A percentile compares a stretch with the other conserved stretches of the same genome.
Conservation (phyloP, 148 eudicot species). For the Rhododendron vialii region DNA sequence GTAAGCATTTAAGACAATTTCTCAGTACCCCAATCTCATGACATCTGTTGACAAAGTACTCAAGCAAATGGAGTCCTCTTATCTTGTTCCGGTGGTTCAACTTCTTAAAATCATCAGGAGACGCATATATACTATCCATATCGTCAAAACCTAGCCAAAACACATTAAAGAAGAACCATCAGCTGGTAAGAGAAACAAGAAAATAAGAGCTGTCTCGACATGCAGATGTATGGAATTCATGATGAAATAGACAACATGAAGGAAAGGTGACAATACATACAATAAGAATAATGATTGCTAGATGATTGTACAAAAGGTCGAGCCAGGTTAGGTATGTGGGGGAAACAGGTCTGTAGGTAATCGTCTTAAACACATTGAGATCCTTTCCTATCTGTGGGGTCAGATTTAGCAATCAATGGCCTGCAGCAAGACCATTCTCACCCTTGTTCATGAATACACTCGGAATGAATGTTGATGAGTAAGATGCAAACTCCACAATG, state of each 20-base stretch:
- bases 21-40: slow-evolving; percentile 74
- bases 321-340: neutral
- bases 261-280: neutral
- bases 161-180: neutral
- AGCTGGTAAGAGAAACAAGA: neutral
- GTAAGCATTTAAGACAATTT: neutral
- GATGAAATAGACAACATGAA: neutral
- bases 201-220: neutral
- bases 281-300: neutral
- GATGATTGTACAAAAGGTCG: neutral
- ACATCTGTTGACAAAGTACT: slow-evolving; percentile 71
- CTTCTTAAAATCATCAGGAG: slow-evolving; percentile 77
- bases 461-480: neutral
- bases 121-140: slow-evolving; percentile 78
- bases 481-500: neutral
- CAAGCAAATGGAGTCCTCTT: slow-evolving; percentile 76
- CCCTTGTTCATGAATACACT: no score
- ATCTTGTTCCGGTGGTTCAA: slow-evolving; percentile 52
- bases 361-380: neutral
- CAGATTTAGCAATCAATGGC: neutral
- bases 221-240: neutral
- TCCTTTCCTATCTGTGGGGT: neutral
- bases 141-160: slow-evolving; percentile 67
- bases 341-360: neutral
- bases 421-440: no score